phyloP scores from a whole-genome alignment of 441 rosid genomes.

The Jatropha multifida region DNA sequence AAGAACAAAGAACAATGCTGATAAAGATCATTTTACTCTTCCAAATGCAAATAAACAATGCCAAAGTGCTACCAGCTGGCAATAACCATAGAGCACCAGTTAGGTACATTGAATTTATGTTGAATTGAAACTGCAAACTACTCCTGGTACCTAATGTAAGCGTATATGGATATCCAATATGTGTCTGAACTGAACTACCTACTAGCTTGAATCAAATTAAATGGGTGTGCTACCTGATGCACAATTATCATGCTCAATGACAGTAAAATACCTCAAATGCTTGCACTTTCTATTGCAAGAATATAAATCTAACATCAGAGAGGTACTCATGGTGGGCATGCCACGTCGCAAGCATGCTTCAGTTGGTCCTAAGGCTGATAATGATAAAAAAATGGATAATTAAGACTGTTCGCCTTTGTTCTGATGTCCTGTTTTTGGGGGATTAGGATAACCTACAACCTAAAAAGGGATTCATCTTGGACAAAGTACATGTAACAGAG shows the following conservation, averaged over 20 bases:
- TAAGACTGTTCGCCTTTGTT: not conserved
- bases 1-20: not conserved
- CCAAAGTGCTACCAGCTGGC: slow-evolving; percentile 18
- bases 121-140: not conserved
- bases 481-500: not conserved
- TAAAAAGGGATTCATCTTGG: not conserved
- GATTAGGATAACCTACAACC: not conserved
- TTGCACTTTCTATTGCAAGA: slow-evolving; percentile 3
- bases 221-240: not conserved
- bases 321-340: not conserved
- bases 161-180: not conserved
- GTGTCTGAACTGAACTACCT: slow-evolving; percentile 7
- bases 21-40: not conserved
- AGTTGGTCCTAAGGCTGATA: not conserved
- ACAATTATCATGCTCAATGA: not conserved
- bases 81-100: not conserved
- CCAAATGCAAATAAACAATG: not conserved
- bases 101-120: not conserved
- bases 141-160: not conserved
- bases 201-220: not conserved
- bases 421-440: not conserved
- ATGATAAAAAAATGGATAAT: not conserved
- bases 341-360: not conserved
- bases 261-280: not conserved
- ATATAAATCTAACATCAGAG: not conserved